Evolutionary conservation across 768 basidiomycete genomes (phyloP).

Genomic region (Podaxis sp.): DNA sequence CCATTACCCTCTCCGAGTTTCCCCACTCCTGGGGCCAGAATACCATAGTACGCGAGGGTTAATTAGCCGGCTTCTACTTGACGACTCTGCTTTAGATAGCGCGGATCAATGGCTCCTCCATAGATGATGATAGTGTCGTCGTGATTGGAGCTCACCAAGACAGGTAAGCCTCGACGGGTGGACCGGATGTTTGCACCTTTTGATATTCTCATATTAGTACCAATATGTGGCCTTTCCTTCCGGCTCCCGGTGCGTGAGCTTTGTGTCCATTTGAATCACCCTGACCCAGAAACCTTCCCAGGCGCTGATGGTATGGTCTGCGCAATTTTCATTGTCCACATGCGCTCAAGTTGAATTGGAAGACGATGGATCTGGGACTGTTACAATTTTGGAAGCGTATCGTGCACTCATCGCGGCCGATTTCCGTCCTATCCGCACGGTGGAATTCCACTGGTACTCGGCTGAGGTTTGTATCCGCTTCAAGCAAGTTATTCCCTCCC

Average conservation of each 20-base stretch:
- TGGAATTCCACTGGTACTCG: conserved; percentile 86
- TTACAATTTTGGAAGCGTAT: conserved; percentile 77
- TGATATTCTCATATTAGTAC: conserved; percentile 36
- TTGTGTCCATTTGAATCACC: not conserved
- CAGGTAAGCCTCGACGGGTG: conserved; percentile 38
- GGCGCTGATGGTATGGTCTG: conserved; percentile 44
- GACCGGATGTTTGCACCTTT: not conserved
- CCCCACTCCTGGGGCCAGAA: conserved; percentile 84
- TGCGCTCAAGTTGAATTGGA: conserved; percentile 21
- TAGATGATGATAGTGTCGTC: conserved; percentile 55
- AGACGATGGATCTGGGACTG: conserved; percentile 79
- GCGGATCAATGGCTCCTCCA: conserved; percentile 69
- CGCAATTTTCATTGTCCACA: conserved; percentile 12
- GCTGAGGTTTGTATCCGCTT: conserved; percentile 49
- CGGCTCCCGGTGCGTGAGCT: conserved; percentile 61
- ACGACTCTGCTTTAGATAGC: conserved; percentile 47
- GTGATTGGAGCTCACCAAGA: conserved; percentile 83
- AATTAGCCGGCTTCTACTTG: not conserved
- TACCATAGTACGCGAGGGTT: conserved; percentile 49
- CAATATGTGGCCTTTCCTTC: conserved; percentile 73
- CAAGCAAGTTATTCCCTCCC: not conserved
- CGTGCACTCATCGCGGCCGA: conserved; percentile 64
- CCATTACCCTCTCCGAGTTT: conserved; percentile 70
- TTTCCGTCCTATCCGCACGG: conserved; percentile 58
- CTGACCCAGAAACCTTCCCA: conserved; percentile 17